phyloP scores from a whole-genome alignment of 139 green algal species.

The Volvox africanus region DNA sequence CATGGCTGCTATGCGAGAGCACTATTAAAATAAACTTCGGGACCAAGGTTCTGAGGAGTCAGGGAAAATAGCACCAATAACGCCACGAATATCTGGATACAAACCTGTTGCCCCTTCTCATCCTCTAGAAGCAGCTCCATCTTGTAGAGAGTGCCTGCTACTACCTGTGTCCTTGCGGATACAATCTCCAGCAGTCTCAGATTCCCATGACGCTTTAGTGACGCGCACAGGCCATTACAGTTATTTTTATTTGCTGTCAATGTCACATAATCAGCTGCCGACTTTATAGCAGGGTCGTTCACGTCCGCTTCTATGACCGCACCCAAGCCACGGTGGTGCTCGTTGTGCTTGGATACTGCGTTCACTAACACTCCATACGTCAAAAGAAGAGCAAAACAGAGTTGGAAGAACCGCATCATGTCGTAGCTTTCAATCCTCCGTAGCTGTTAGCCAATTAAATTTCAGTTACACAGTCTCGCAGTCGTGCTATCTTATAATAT shows the following conservation, averaged over 20 bases:
- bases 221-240: neutral
- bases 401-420: neutral
- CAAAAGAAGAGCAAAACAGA: neutral
- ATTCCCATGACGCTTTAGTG: neutral
- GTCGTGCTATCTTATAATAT: too few relatives aligned
- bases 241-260: neutral
- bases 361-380: neutral
- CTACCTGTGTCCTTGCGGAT: neutral
- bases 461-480: too few relatives aligned
- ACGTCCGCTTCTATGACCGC: neutral
- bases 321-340: neutral
- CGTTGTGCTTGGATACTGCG: neutral
- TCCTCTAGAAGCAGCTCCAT: conserved; percentile 26
- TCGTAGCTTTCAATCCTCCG: neutral
- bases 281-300: neutral
- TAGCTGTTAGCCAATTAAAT: too few relatives aligned
- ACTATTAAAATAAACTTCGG: too few relatives aligned
- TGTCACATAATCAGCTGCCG: conserved; percentile 10
- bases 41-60: neutral
- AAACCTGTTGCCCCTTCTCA: neutral
- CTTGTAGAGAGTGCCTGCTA: neutral
- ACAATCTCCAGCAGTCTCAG: conserved; percentile 15
- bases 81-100: neutral
- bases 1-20: too few relatives aligned
- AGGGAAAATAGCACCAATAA: neutral